phyloP scores from a whole-genome alignment of 1,284 basidiomycete genomes.

The Trichosporon sp. region DNA sequence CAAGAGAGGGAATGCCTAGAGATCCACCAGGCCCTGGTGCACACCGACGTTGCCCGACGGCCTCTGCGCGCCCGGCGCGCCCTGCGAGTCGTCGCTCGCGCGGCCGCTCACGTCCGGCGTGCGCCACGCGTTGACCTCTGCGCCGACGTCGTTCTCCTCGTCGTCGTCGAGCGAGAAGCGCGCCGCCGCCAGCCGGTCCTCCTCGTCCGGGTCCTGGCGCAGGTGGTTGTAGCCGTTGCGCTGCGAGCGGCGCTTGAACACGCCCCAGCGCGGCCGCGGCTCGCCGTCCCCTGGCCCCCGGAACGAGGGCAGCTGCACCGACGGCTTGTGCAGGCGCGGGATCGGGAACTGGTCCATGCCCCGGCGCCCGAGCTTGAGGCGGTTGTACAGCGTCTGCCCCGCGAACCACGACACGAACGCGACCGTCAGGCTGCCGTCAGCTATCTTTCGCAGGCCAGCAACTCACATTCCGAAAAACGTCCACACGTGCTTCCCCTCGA shows the following conservation, averaged over 20 bases:
- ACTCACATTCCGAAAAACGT: conserved; percentile 40
- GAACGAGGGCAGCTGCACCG: conserved; percentile 9
- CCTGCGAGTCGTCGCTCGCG: conserved; percentile 7
- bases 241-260: conserved; percentile 32
- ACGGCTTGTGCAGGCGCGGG: conserved; percentile 18
- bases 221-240: conserved; percentile 36
- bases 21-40: conserved; percentile 40
- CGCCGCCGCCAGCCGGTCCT: conserved; percentile 54
- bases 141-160: conserved; percentile 33
- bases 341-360: conserved; percentile 43
- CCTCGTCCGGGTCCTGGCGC: conserved; percentile 51
- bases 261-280: conserved; percentile 28
- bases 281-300: conserved; percentile 5
- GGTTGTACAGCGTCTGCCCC: conserved; percentile 47
- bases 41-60: conserved; percentile 23
- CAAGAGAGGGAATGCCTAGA: conserved; percentile 21
- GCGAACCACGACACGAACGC: conserved; percentile 45
- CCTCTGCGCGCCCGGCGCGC: conserved; percentile 12
- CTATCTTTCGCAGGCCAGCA: background rate
- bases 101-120: conserved; percentile 9
- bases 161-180: conserved; percentile 47
- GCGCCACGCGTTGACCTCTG: conserved; percentile 40
- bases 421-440: conserved; percentile 34
- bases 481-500: conserved; percentile 32
- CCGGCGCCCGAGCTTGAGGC: conserved; percentile 40